phyloP scores from a whole-genome alignment of 2,329 filamentous ascomycete genomes.

The Purpureocillium takamizusanense region DNA sequence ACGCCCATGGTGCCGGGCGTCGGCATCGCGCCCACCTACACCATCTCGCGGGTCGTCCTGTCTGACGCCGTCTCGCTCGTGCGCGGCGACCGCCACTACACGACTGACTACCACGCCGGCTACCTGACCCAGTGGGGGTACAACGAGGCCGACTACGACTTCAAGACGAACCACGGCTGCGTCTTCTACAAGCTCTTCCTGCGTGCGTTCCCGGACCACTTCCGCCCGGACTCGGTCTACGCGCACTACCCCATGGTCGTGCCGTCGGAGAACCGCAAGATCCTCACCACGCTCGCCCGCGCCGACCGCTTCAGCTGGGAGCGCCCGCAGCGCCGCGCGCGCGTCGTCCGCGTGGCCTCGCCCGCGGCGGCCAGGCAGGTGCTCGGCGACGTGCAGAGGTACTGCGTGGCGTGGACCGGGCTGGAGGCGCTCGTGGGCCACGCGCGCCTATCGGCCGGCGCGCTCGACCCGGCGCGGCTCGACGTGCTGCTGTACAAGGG shows the following conservation, averaged over 20 bases:
- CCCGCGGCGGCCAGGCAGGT: slow-evolving; percentile 54
- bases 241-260: slow-evolving; percentile 69
- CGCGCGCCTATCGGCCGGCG: slow-evolving; percentile 35
- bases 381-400: slow-evolving; percentile 50
- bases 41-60: slow-evolving; percentile 66
- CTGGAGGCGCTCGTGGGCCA: slow-evolving; percentile 53
- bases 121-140: slow-evolving; percentile 80
- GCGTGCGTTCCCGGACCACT: slow-evolving; percentile 72
- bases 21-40: slow-evolving; percentile 67
- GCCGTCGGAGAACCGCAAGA: slow-evolving; percentile 62
- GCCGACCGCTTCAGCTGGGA: slow-evolving; percentile 62
- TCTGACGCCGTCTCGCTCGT: slow-evolving; percentile 74
- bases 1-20: slow-evolving; percentile 64
- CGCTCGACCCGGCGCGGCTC: slow-evolving; percentile 42
- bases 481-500: slow-evolving; percentile 50
- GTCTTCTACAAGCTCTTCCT: slow-evolving; percentile 80
- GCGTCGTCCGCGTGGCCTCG: slow-evolving; percentile 47
- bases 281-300: slow-evolving; percentile 58
- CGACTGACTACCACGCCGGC: slow-evolving; percentile 63
- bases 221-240: slow-evolving; percentile 69
- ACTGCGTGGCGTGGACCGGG: slow-evolving; percentile 56
- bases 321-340: slow-evolving; percentile 42
- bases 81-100: slow-evolving; percentile 71
- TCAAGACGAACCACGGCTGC: slow-evolving; percentile 69
- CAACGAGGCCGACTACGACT: slow-evolving; percentile 63